Conservation (phyloP, 2,329 filamentous ascomycete genomes). For the Hymenoscyphus infarciens region DNA sequence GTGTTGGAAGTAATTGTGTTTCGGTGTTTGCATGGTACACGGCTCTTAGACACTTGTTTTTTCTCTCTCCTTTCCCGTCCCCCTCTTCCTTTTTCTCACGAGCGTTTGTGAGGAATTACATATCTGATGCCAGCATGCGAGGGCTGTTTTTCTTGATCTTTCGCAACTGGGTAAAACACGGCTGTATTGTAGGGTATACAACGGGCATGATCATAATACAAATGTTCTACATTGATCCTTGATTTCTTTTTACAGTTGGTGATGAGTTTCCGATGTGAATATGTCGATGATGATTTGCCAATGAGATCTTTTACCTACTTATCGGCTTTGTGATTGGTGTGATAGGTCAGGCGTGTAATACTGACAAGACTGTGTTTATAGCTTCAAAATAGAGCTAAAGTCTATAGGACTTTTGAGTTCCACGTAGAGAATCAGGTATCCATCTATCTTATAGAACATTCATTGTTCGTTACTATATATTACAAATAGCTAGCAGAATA, state of each 20-base stretch:
- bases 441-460: too few relatives aligned
- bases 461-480: too few relatives aligned
- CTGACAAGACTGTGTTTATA: too few relatives aligned
- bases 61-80: slow-evolving; percentile 12
- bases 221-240: slow-evolving; percentile 16
- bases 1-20: slow-evolving; percentile 31
- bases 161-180: slow-evolving; percentile 24
- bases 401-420: too few relatives aligned
- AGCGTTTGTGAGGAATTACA: slow-evolving; percentile 28
- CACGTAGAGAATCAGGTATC: too few relatives aligned
- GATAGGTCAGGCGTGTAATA: too few relatives aligned
- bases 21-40: slow-evolving; percentile 37
- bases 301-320: not conserved
- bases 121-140: slow-evolving; percentile 27
- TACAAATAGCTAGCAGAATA: too few relatives aligned
- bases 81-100: slow-evolving; percentile 16
- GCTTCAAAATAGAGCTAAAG: too few relatives aligned
- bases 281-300: not conserved
- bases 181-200: slow-evolving; percentile 28
- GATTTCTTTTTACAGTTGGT: not conserved
- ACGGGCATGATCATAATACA: slow-evolving; percentile 32
- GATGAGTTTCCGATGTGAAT: not conserved
- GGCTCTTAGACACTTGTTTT: slow-evolving; percentile 35
- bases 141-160: slow-evolving; percentile 14
- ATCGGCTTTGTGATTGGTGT: not conserved